Percentiles rank a stretch among this genome's conserved stretches.
Conservation (phyloP, 129 eudicot genomes). For the Lonicera japonica region DNA sequence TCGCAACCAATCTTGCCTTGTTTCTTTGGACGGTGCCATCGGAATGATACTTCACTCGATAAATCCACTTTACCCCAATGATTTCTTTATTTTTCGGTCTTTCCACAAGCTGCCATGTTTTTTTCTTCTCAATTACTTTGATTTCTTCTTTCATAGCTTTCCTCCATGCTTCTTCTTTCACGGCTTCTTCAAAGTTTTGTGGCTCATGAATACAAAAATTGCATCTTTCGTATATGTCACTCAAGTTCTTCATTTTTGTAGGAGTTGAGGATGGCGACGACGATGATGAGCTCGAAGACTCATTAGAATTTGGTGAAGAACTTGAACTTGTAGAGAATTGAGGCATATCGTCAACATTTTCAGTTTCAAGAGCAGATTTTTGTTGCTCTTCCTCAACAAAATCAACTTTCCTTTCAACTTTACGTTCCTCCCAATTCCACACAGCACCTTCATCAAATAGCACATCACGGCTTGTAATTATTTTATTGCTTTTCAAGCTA, state of each 20-base stretch:
- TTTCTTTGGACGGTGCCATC: conserved; percentile 4
- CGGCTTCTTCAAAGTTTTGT: conserved; percentile 1
- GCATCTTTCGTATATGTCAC: background rate
- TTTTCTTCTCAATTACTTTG: too few relatives aligned
- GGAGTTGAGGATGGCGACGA: background rate
- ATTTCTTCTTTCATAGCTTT: too few relatives aligned
- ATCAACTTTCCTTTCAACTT: background rate
- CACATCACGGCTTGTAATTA: too few relatives aligned
- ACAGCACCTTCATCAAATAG: too few relatives aligned
- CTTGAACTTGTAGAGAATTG: too few relatives aligned
- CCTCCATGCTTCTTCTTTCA: too few relatives aligned
- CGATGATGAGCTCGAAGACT: background rate
- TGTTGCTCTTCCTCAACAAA: background rate
- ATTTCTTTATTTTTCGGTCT: too few relatives aligned
- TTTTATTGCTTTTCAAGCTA: too few relatives aligned
- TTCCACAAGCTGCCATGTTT: too few relatives aligned
- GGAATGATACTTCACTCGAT: background rate
- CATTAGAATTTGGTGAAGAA: too few relatives aligned
- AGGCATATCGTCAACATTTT: background rate
- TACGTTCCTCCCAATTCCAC: background rate
- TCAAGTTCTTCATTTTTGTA: background rate
- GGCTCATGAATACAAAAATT: conserved; percentile 9
- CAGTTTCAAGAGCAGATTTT: background rate
- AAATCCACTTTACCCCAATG: too few relatives aligned
- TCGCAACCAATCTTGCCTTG: conserved; percentile 29